Evolutionary conservation across 306 rosid genomes (phyloP).

Genomic region (Citrullus colocynthis): DNA sequence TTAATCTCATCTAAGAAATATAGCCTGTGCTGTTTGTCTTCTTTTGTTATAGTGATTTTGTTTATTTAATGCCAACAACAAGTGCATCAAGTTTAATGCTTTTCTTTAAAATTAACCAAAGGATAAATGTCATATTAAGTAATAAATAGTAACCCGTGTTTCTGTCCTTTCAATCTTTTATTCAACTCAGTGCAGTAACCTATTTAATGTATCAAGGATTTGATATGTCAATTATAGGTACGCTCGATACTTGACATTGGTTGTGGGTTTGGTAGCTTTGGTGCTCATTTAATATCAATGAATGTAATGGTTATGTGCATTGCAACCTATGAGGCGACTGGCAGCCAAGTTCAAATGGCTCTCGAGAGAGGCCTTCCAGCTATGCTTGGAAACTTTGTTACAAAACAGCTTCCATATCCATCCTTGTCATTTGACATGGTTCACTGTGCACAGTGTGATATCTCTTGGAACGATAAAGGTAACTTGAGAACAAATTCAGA

Average conservation of each 20-base stretch:
- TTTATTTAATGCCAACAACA: neutral
- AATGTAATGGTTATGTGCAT: conserved; percentile 81
- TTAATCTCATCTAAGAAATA: neutral
- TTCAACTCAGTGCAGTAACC: conserved; percentile 1
- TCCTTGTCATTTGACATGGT: conserved; percentile 87
- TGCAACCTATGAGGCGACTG: conserved; percentile 90
- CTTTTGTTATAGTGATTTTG: neutral
- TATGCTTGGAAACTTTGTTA: conserved; percentile 65
- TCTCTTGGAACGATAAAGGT: conserved; percentile 84
- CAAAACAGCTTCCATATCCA: conserved; percentile 87
- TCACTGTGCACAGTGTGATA: conserved; percentile 94
- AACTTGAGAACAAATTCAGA: conserved; percentile 10
- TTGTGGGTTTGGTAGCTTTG: conserved; percentile 98
- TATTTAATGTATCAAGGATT: conserved; percentile 4
- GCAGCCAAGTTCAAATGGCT: conserved; percentile 97
- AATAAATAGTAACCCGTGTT: neutral
- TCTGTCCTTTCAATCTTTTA: neutral
- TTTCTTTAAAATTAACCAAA: neutral
- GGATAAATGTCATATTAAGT: neutral
- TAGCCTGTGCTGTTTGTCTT: neutral
- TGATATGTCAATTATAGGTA: conserved; percentile 43
- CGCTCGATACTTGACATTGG: conserved; percentile 70
- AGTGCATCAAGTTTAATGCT: neutral
- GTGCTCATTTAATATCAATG: conserved; percentile 79
- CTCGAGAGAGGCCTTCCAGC: conserved; percentile 99